These are phyloP conservation scores for Chenopodium suecicum DNA, from an alignment of 148 eudicot species.

Conservation along the genomic window DNA sequence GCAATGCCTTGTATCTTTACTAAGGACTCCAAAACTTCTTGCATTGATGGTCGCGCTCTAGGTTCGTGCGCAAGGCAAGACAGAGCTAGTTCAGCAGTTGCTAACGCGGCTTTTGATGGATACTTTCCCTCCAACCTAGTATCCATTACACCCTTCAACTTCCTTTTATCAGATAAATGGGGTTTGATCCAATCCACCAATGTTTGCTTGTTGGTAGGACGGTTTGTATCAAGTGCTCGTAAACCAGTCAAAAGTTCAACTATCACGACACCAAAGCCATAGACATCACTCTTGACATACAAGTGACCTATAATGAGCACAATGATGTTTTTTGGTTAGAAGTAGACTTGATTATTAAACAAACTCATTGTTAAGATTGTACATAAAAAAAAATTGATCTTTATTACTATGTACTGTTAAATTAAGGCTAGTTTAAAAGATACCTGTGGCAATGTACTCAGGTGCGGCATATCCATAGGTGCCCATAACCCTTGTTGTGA, in stretches of 20 bases:
- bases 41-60: conserved; percentile 66
- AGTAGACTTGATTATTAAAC: background rate
- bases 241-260: conserved; percentile 69
- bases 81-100: conserved; percentile 64
- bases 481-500: conserved; percentile 77
- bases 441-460: conserved; percentile 85
- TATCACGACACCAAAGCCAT: conserved; percentile 80
- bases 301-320: conserved; percentile 59
- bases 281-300: conserved; percentile 79
- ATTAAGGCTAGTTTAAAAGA: background rate
- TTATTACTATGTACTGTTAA: background rate
- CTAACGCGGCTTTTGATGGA: conserved; percentile 56
- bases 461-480: conserved; percentile 91
- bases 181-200: conserved; percentile 78
- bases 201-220: conserved; percentile 44
- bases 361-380: background rate
- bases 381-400: too few species aligned
- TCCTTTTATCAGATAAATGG: conserved; percentile 43
- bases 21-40: conserved; percentile 58
- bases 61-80: conserved; percentile 55
- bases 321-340: background rate
- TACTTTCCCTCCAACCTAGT: conserved; percentile 64
- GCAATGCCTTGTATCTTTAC: conserved; percentile 34
- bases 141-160: conserved; percentile 64
- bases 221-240: conserved; percentile 56